These are phyloP conservation scores for Protea cynaroides DNA, from an alignment of 164 flowering plant species.

Conservation along the genomic window DNA sequence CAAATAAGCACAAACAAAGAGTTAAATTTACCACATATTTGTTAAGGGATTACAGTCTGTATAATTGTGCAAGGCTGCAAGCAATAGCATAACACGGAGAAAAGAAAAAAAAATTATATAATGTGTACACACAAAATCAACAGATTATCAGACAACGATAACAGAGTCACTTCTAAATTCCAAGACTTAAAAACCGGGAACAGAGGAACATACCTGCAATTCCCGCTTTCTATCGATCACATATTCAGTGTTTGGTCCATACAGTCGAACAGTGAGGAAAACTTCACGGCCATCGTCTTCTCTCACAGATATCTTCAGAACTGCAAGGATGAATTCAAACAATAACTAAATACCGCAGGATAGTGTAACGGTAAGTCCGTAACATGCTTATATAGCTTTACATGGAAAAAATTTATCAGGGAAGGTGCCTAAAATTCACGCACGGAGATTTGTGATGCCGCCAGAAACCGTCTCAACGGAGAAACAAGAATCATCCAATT, in stretches of 20 bases:
- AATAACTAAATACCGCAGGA: too few species aligned
- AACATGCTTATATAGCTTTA: too few species aligned
- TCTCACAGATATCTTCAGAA: slow-evolving; percentile 72
- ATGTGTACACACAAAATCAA: too few species aligned
- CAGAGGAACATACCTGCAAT: slow-evolving; percentile 32
- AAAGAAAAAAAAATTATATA: too few species aligned
- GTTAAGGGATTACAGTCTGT: too few species aligned
- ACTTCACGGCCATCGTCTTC: slow-evolving; percentile 45
- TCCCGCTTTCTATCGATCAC: slow-evolving; percentile 86
- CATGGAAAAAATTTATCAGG: background rate
- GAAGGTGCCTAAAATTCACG: slow-evolving; percentile 18
- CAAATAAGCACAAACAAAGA: too few species aligned
- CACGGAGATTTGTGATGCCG: slow-evolving; percentile 90
- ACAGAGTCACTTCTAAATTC: background rate
- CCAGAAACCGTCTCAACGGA: slow-evolving; percentile 80
- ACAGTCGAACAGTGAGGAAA: slow-evolving; percentile 64
- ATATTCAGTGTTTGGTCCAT: slow-evolving; percentile 91
- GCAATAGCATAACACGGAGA: too few species aligned
- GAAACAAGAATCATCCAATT: slow-evolving; percentile 60
- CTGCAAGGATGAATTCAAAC: slow-evolving; percentile 28
- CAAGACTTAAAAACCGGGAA: background rate
- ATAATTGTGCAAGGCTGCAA: too few species aligned
- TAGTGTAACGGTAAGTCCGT: background rate
- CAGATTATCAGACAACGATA: too few species aligned
- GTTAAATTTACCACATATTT: too few species aligned